phyloP scores from a whole-genome alignment of 371 early-diverging fungal species.

The Rhizoclosmatium hyalinum region DNA sequence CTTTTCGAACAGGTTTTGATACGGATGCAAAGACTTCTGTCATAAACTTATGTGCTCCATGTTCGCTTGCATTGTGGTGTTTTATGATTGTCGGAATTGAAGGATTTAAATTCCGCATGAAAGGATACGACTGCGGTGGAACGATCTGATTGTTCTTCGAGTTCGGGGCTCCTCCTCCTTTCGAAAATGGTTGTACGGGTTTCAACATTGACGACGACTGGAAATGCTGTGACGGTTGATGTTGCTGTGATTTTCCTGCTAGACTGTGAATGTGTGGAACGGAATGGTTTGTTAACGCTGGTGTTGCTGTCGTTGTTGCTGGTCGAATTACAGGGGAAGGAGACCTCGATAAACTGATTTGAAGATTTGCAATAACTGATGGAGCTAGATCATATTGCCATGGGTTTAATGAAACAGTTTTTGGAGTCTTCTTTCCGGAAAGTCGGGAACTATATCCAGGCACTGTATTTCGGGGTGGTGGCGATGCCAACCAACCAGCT shows the following conservation, averaged over 20 bases:
- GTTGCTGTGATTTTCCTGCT: too few species aligned
- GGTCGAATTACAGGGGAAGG: background rate
- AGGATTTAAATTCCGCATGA: conserved; percentile 40
- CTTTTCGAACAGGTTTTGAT: background rate
- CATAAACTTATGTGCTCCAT: conserved; percentile 11
- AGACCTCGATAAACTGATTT: background rate
- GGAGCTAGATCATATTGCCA: conserved; percentile 20
- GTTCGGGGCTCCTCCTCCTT: background rate
- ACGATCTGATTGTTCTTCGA: background rate
- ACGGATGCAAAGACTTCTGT: conserved; percentile 14
- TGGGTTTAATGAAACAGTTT: background rate
- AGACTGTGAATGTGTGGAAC: too few species aligned
- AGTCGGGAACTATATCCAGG: too few species aligned
- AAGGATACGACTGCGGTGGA: conserved; percentile 36
- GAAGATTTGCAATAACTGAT: conserved; percentile 6
- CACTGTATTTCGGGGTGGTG: too few species aligned
- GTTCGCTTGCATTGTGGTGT: background rate
- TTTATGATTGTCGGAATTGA: conserved; percentile 34
- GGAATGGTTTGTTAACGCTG: too few species aligned
- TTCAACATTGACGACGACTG: background rate
- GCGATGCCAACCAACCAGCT: background rate
- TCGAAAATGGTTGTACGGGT: background rate
- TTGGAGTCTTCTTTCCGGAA: background rate
- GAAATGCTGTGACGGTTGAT: too few species aligned
- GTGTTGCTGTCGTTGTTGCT: too few species aligned